These are phyloP conservation scores for Phytophthora rubi DNA, from an alignment of 352 stramenopile genomes.

Conservation along the genomic window DNA sequence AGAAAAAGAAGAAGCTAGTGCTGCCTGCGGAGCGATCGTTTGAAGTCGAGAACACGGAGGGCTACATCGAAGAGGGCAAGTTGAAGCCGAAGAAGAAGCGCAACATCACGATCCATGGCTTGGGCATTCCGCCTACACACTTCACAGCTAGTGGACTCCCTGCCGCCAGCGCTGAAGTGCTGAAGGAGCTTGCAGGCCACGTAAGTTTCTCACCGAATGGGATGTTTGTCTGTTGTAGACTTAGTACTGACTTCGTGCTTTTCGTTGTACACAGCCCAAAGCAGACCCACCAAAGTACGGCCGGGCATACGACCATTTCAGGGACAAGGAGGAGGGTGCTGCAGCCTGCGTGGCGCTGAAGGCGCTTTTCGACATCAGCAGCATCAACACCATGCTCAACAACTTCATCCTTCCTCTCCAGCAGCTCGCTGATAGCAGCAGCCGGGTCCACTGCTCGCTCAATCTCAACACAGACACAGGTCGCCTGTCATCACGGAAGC, in stretches of 20 bases:
- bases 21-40: conserved; percentile 74
- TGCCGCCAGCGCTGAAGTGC: conserved; percentile 93
- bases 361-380: conserved; percentile 95
- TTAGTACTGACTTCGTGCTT: background rate
- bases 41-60: conserved; percentile 85
- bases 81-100: conserved; percentile 80
- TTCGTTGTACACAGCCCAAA: conserved; percentile 62
- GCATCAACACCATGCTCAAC: conserved; percentile 99
- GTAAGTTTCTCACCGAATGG: conserved; percentile 28
- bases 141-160: conserved; percentile 94
- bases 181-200: conserved; percentile 93
- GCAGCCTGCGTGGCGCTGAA: conserved; percentile 96
- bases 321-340: conserved; percentile 90
- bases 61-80: conserved; percentile 74
- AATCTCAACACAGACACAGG: conserved; percentile 99
- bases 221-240: background rate
- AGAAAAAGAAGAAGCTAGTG: conserved; percentile 77
- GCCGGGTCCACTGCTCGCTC: conserved; percentile 97
- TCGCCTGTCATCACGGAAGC: conserved; percentile 95
- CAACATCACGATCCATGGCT: conserved; percentile 82
- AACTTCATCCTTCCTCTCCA: conserved; percentile 96
- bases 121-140: conserved; percentile 93
- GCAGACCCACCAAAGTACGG: conserved; percentile 74
- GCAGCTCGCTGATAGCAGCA: conserved; percentile 92
- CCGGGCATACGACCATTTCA: conserved; percentile 94